Evolutionary conservation across 805 yeast species (phyloP).

Genomic region (Kregervanrija pseudodelftensis): DNA sequence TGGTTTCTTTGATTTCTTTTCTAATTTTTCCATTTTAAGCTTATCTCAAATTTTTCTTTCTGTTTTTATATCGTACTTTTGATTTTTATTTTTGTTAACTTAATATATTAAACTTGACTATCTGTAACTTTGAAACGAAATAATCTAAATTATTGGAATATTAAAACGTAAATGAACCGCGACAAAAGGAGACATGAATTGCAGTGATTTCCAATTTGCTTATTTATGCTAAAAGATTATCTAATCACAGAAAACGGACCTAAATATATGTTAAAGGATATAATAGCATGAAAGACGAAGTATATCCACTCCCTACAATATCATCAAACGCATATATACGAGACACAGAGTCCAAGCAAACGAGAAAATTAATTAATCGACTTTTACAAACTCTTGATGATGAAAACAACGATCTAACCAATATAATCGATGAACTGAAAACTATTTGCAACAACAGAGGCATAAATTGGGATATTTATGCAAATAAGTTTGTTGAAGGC

Average conservation of each 20-base stretch:
- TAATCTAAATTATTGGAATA: too few species aligned
- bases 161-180: conserved; percentile 1
- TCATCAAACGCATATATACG: conserved; percentile 2
- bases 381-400: conserved; percentile 24
- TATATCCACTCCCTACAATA: not conserved
- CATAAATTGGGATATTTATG: conserved; percentile 7
- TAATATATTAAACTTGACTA: too few species aligned
- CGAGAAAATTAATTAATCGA: conserved; percentile 20
- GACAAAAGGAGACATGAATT: conserved; percentile 1
- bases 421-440: conserved; percentile 10
- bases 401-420: conserved; percentile 19
- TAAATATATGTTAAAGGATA: not conserved
- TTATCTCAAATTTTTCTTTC: too few species aligned
- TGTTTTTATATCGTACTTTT: too few species aligned
- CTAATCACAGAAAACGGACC: not conserved
- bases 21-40: too few species aligned
- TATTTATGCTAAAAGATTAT: not conserved
- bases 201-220: not conserved
- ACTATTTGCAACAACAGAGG: conserved; percentile 8
- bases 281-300: not conserved
- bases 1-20: too few species aligned
- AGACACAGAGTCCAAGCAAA: conserved; percentile 13
- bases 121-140: too few species aligned
- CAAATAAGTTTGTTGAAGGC: conserved; percentile 2
- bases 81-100: too few species aligned